Base-by-base conservation (phyloP, 179 eudicot species). In the Beta macrorhiza region DNA sequence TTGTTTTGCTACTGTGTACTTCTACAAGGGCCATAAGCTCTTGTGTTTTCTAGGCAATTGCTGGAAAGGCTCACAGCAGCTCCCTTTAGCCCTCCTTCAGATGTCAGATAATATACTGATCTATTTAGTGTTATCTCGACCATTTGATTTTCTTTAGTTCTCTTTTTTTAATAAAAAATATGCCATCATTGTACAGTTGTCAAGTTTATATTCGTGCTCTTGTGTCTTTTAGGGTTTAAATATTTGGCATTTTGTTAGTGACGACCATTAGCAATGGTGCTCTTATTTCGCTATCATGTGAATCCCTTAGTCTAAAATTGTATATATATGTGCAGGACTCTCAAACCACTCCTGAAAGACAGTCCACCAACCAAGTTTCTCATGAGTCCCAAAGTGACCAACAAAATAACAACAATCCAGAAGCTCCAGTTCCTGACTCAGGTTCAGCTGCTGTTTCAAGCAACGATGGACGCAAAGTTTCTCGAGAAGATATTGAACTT, bases 401-500 rank as follows among this genome's bases (percentile, higher is more conserved):
- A 68, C 83, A 85, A 47, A 92, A 90, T 76, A 91, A 89, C 86
- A 86, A 72, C 64, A 68, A 85, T 72, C 67, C 83, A 57, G 97
- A 92, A 84, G 88, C 90, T 78, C 90, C 93, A 83, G 84, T 89
- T 62, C 88, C 88, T n/a, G 99, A 91, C 87, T 92, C 97, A 20
- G 96, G 91, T 67, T 96, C 99, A 49, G 87, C 91, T 67, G 92
- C 99, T 76, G 90, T 89, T 67, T 87, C 99, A 63, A 90, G 98
- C 85, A 90, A 87, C 83, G 98, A 92, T 77, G 91, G 89, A 75
- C 90, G 92, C 81, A 96, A 91, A 88, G 96, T 94, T 81, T 94
- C 98, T 42, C 94, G 97, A 63, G 97, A 92, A 86, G 99, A 96
- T 91, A 96, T 96, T 68, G 99, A 93, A 91, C 99, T 95, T 79